Evolutionary conservation across 2,329 filamentous ascomycete species (phyloP), one percentile per base, ranked within the genome.

Genomic region (Aspergillus oerlinghausenensis): DNA sequence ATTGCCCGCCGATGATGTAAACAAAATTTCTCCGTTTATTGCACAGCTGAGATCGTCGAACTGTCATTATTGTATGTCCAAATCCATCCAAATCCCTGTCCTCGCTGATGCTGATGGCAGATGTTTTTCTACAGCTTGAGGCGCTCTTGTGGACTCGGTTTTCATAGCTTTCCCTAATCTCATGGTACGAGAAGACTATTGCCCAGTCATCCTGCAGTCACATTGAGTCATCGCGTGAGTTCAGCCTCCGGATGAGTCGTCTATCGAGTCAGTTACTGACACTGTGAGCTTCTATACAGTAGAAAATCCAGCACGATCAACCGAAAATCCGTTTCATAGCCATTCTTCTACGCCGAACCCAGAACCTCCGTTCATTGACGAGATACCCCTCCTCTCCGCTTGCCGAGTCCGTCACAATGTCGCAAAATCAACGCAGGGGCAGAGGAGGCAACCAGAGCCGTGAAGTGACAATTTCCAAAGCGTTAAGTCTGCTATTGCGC

Each of bases 401-500:
- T 25, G 21, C 43, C 19, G 21, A 47, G 50, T 19, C 14, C 14
- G 21, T 17, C 40, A 32, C 38, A 38, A 52, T 42, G 50, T 19
- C 40, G 28, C 48, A 58, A 52, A 52, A 58, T 57, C 23, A 58
- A 42, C 11, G 49, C 50, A 5, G 57, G 19, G 43, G 43, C 10
- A 47, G 43, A 23, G 19, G 57, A 7, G 61, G 61, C 11, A 55
- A 60, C 6, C 57, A 60, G 19, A 61, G 62, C 42, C 71, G 74
- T 35, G 70, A 70, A 28, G 71, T 76, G 4, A 64, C 67, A n/a
- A 64, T 77, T 29, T 77, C 74, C 51, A 77, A 76, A 60, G 71
- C 73, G 8, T 60, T 77, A 48, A 76, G 73, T 49, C 64, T 68
- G 35, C 71, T 88, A 1, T 75, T 88, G 29, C 80, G 86, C 26